These are phyloP conservation scores for Peterozyma xylosa DNA, from an alignment of 805 yeast species.

Conservation along the genomic window DNA sequence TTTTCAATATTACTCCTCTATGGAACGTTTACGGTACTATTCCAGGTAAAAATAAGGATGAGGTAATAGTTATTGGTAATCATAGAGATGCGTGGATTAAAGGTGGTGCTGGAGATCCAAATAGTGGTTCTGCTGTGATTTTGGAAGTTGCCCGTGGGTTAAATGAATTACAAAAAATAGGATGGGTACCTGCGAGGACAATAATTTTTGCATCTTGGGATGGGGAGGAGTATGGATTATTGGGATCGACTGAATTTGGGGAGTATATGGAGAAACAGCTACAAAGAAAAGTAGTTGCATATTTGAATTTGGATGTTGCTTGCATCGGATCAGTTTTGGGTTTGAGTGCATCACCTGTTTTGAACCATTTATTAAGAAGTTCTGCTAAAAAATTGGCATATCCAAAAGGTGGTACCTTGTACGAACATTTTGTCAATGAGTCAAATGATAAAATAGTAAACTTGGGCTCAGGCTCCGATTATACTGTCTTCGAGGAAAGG, in stretches of 20 bases:
- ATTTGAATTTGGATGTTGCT: slow-evolving; percentile 64
- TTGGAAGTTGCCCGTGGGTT: slow-evolving; percentile 59
- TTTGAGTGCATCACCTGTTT: slow-evolving; percentile 52
- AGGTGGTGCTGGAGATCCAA: slow-evolving; percentile 77
- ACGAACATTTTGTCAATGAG: slow-evolving; percentile 26
- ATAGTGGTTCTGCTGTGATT: slow-evolving; percentile 61
- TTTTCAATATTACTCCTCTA: slow-evolving; percentile 52
- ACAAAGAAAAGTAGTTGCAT: slow-evolving; percentile 49
- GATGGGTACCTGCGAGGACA: slow-evolving; percentile 71
- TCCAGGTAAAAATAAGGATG: slow-evolving; percentile 44
- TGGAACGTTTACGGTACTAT: slow-evolving; percentile 57
- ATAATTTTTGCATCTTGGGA: slow-evolving; percentile 75
- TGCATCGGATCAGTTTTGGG: slow-evolving; percentile 45
- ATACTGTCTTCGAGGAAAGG: slow-evolving; percentile 51
- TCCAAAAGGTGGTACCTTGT: slow-evolving; percentile 30
- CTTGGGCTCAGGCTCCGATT: slow-evolving; percentile 70
- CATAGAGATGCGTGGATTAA: slow-evolving; percentile 79
- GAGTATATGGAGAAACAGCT: slow-evolving; percentile 46
- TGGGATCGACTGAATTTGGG: slow-evolving; percentile 77
- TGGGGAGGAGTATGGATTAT: slow-evolving; percentile 64
- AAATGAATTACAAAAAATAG: slow-evolving; percentile 38
- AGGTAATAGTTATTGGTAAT: slow-evolving; percentile 61
- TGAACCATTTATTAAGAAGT: slow-evolving; percentile 37
- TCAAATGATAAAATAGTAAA: slow-evolving; percentile 28
- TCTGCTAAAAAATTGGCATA: slow-evolving; percentile 36